Conservation (phyloP, 2,329 filamentous ascomycete genomes). For the Trichophyton rubrum region DNA sequence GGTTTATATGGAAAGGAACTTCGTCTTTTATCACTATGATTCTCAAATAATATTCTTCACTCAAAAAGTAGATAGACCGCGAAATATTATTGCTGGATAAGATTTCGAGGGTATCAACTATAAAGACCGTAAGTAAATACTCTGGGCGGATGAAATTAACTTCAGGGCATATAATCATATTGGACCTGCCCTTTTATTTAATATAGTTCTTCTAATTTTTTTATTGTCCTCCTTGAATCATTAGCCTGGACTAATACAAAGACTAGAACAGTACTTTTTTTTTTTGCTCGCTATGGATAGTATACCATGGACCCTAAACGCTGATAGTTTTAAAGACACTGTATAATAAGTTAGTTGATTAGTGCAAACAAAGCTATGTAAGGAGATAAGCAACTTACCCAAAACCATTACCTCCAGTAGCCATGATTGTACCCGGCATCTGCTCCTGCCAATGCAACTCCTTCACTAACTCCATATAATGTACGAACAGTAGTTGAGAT, state of each 20-base stretch:
- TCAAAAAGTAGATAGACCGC: background rate
- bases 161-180: background rate
- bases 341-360: slow-evolving; percentile 14
- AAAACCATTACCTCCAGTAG: slow-evolving; percentile 78
- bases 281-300: background rate
- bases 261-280: background rate
- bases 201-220: background rate
- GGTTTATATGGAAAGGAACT: background rate
- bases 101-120: background rate
- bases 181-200: background rate
- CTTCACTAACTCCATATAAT: slow-evolving; percentile 90
- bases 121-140: too few species aligned
- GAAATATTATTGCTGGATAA: background rate
- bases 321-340: slow-evolving; percentile 75
- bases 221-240: background rate
- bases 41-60: background rate
- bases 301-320: slow-evolving; percentile 40
- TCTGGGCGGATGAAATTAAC: too few species aligned
- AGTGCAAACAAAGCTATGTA: background rate
- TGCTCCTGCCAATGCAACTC: slow-evolving; percentile 97
- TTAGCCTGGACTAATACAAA: background rate
- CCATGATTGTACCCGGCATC: slow-evolving; percentile 78
- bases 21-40: background rate
- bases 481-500: slow-evolving; percentile 87
- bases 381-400: slow-evolving; percentile 30